Evolutionary conservation across 768 basidiomycete genomes (phyloP).

Genomic region (Pleurotus giganteus): DNA sequence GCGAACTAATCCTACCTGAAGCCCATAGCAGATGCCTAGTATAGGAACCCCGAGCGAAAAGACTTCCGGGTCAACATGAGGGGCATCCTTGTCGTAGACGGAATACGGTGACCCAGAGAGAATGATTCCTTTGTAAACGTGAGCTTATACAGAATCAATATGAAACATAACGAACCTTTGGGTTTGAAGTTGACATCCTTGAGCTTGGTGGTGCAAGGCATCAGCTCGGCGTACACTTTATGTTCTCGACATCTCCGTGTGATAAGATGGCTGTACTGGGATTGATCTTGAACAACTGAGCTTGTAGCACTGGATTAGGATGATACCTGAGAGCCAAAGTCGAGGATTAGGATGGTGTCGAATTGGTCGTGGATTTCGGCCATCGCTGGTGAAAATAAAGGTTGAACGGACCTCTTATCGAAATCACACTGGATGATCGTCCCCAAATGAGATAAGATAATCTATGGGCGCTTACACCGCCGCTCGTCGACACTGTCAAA

Average conservation of each 20-base stretch:
- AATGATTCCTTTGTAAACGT: slow-evolving; percentile 67
- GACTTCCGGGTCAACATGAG: slow-evolving; percentile 90
- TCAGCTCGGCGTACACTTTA: slow-evolving; percentile 95
- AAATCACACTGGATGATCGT: too few species aligned
- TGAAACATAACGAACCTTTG: slow-evolving; percentile 57
- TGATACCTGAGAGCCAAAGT: slow-evolving; percentile 92
- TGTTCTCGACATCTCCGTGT: slow-evolving; percentile 96
- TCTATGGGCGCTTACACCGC: background rate
- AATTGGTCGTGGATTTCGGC: slow-evolving; percentile 93
- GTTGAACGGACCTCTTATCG: too few species aligned
- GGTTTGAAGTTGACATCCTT: slow-evolving; percentile 90
- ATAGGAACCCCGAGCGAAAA: slow-evolving; percentile 89
- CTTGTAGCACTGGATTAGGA: background rate
- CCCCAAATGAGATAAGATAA: background rate
- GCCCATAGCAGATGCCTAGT: slow-evolving; percentile 95
- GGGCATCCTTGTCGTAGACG: slow-evolving; percentile 90
- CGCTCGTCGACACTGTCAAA: background rate
- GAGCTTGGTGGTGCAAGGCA: slow-evolving; percentile 93
- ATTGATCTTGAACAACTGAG: slow-evolving; percentile 8
- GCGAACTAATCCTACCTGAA: slow-evolving; percentile 61
- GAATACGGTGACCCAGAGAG: slow-evolving; percentile 98
- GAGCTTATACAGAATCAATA: background rate
- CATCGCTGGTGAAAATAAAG: slow-evolving; percentile 37
- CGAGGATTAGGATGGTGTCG: slow-evolving; percentile 93
- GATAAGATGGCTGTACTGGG: slow-evolving; percentile 94